Evolutionary conservation across 2,329 filamentous ascomycete genomes (phyloP), one percentile per base, ranked within the genome.

Genomic region (Cyphellophora attinorum): DNA sequence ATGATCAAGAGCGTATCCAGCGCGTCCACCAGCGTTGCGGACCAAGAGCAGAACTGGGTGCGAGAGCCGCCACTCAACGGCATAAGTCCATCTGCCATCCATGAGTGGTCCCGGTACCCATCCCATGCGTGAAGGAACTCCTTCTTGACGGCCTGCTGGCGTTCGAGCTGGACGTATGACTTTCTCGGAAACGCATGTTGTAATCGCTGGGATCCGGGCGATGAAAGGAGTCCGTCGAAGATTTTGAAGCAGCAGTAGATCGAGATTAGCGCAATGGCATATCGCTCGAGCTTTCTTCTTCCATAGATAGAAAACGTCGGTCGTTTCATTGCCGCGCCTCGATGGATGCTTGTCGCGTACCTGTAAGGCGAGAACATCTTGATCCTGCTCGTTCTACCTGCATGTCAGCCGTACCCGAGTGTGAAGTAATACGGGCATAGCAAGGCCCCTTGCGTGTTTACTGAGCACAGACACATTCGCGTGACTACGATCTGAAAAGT

Each of bases 1-100:
- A 79, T 76, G 29, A 80, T 77, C 62, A 67, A 71, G 2, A 79
- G 63, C 0, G 74, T 76, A 40, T 79, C 74, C 33, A 79, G 60
- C 0, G 66, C 57, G 48, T 80, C 76, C 15, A 79, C 66, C 32
- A 79, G 52, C 0, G 74, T 76, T 3, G 73, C 74, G 1, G 63
- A 72, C 64, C 71, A 75, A 31, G 28, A 30, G 3, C 81, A 30
- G 28, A 3, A 30, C 14, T 34, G 33, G 5, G 35, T 23, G 17
- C 31, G 29, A 18, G 12, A 21, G 11, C 34, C 29, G 16, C 36
- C 39, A 8, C 32, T 35, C 25, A 42, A 25, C 3, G 39, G 39
- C 17, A 21, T 14, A 13, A 38, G 25, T 11, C 17, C 34, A 28
- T 40, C 37, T 3, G 37, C 31, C 40, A 40, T 42, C 37, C 33